Conservation (phyloP, 2,329 filamentous ascomycete species). For the Emmonsia crescens region DNA sequence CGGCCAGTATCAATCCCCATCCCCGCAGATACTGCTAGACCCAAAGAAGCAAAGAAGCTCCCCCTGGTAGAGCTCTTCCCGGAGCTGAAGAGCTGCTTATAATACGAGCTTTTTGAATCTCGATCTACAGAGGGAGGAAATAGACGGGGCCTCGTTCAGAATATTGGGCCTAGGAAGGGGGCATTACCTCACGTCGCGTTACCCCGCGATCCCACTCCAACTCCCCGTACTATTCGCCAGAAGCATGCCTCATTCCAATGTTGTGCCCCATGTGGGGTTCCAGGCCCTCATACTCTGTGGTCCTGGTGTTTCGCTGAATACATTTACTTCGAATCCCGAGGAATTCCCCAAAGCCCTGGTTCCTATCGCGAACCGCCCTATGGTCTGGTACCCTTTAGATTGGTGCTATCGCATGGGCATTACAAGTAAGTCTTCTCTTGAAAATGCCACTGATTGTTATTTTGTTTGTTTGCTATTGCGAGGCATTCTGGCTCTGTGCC, state of each 20-base stretch:
- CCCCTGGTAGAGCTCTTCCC: not conserved
- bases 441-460: not conserved
- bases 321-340: slow-evolving; percentile 39
- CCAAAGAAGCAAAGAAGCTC: not conserved
- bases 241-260: slow-evolving; percentile 7
- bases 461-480: not conserved
- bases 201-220: not conserved
- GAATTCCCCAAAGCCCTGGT: slow-evolving; percentile 40
- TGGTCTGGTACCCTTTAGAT: slow-evolving; percentile 41
- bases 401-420: slow-evolving; percentile 41
- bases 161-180: not conserved
- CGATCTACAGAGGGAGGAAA: not conserved
- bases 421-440: slow-evolving; percentile 26
- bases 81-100: not conserved
- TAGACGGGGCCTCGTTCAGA: not conserved
- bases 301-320: slow-evolving; percentile 39
- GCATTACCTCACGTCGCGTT: not conserved
- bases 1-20: not conserved
- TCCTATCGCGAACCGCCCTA: slow-evolving; percentile 40
- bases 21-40: not conserved
- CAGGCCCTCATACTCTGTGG: slow-evolving; percentile 40
- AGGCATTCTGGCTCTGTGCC: not conserved
- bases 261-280: slow-evolving; percentile 25
- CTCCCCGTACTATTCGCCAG: not conserved
- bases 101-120: not conserved